These are phyloP conservation scores for Stylosanthes scabra DNA, from an alignment of 331 rosid genomes.

Conservation along the genomic window DNA sequence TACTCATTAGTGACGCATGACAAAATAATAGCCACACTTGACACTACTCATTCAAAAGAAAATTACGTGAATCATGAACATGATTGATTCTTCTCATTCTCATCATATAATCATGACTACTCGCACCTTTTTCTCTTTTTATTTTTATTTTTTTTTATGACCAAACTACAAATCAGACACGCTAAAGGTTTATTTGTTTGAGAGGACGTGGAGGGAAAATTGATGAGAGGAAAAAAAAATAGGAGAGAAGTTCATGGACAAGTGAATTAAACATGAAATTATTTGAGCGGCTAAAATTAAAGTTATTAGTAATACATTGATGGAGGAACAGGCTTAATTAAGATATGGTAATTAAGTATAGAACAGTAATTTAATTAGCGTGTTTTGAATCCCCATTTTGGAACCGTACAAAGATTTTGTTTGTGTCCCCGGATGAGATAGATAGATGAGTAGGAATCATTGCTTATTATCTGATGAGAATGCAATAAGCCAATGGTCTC, in stretches of 20 bases:
- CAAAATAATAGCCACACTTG: too few species aligned
- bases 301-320: neutral
- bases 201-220: too few species aligned
- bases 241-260: too few species aligned
- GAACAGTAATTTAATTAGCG: slow-evolving; percentile 43
- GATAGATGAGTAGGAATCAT: slow-evolving; percentile 39
- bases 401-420: slow-evolving; percentile 44
- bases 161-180: slow-evolving; percentile 36
- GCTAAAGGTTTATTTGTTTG: too few species aligned
- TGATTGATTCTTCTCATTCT: neutral
- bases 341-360: slow-evolving; percentile 44
- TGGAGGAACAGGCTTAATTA: slow-evolving; percentile 36
- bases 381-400: slow-evolving; percentile 42
- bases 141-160: neutral
- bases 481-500: neutral
- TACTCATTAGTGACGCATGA: slow-evolving; percentile 33
- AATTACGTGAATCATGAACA: slow-evolving; percentile 24
- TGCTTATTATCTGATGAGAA: too few species aligned
- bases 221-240: too few species aligned
- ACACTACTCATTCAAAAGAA: slow-evolving; percentile 35
- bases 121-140: slow-evolving; percentile 18
- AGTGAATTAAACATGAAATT: slow-evolving; percentile 7
- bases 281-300: too few species aligned
- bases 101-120: neutral
- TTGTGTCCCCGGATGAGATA: slow-evolving; percentile 38